Percentiles rank a stretch among this genome's conserved stretches.
These are phyloP conservation scores for Pseudopithomyces maydicus DNA, from an alignment of 2,329 filamentous ascomycete genomes.

Conservation along the genomic window DNA sequence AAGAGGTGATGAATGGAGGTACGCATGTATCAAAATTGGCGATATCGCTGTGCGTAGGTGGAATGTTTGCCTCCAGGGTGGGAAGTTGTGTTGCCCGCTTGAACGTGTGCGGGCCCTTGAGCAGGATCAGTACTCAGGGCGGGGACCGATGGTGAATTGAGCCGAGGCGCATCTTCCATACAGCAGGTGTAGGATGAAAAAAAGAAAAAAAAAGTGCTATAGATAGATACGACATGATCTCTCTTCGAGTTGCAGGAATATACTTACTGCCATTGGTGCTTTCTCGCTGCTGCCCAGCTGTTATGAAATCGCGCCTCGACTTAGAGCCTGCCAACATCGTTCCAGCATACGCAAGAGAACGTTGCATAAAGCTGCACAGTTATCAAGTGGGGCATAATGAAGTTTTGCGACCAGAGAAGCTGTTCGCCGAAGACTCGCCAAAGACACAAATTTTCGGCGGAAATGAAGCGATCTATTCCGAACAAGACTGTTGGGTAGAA, in stretches of 20 bases:
- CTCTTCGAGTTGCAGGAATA: too few species aligned
- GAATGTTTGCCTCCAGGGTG: background rate
- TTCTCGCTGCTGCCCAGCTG: too few species aligned
- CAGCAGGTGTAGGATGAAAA: background rate
- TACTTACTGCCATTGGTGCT: too few species aligned
- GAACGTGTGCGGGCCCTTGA: background rate
- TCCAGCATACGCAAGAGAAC: too few species aligned
- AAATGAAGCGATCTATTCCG: background rate
- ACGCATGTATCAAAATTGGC: background rate
- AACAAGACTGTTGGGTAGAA: background rate
- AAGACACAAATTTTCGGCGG: background rate
- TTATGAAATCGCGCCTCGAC: too few species aligned
- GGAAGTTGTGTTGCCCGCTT: background rate
- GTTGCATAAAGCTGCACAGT: too few species aligned
- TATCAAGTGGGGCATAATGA: background rate
- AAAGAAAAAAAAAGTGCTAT: background rate
- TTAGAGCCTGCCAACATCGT: too few species aligned
- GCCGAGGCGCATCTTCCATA: background rate
- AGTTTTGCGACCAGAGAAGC: background rate
- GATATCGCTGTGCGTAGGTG: background rate
- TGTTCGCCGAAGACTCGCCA: background rate
- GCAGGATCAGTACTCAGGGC: background rate
- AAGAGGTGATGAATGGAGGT: too few species aligned
- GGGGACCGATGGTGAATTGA: background rate
- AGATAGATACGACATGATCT: too few species aligned